A percentile compares a stretch with the other conserved stretches of the same genome.
Evolutionary conservation across 495 filamentous ascomycete species (phyloP).

Genomic region (Daldinia vernicosa): DNA sequence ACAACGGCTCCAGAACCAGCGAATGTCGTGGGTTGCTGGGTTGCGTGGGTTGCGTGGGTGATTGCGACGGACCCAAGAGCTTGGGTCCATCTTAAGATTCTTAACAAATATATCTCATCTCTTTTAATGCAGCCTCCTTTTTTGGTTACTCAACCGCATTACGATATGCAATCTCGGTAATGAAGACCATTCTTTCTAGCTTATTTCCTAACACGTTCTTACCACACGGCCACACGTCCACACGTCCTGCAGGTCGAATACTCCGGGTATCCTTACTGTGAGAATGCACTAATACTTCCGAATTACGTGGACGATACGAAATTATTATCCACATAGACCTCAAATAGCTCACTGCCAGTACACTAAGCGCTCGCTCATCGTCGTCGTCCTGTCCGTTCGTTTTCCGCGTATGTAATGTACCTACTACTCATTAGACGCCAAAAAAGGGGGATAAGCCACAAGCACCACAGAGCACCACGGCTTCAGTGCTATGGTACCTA

Average conservation of each 20-base stretch:
- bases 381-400: background rate
- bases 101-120: constrained; percentile 23
- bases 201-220: constrained; percentile 19
- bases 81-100: constrained; percentile 23
- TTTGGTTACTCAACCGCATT: constrained; percentile 33
- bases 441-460: constrained; percentile 5
- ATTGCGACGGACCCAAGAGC: constrained; percentile 28
- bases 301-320: constrained; percentile 5
- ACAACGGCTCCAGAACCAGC: constrained; percentile 4
- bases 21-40: background rate
- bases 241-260: background rate
- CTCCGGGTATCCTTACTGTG: background rate
- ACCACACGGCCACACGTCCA: background rate
- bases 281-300: constrained; percentile 5
- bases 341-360: background rate
- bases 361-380: background rate
- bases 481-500: constrained; percentile 7
- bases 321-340: background rate
- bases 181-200: constrained; percentile 19
- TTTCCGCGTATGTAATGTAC: background rate
- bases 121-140: constrained; percentile 14
- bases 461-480: background rate
- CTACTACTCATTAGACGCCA: background rate
- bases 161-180: constrained; percentile 36
- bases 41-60: background rate